Conservation (phyloP, 805 yeast species). For the Scheffersomyces spartinae region DNA sequence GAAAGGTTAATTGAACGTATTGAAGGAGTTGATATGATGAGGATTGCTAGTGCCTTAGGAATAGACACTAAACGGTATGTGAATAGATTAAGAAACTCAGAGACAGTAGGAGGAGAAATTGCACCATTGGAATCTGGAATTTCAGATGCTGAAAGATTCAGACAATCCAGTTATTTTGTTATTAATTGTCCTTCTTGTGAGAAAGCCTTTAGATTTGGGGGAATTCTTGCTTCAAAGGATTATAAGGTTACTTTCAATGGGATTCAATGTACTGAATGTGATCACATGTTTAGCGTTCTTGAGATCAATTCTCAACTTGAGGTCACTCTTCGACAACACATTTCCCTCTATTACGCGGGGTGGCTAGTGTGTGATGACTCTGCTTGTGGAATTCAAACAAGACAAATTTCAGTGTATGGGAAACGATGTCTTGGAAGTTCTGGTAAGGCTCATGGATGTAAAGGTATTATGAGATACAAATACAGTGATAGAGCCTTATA, state of each 20-base stretch:
- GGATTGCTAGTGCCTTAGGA: slow-evolving; percentile 70
- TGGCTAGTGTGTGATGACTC: slow-evolving; percentile 79
- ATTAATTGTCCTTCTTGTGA: slow-evolving; percentile 55
- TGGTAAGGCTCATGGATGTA: slow-evolving; percentile 53
- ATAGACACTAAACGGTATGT: slow-evolving; percentile 59
- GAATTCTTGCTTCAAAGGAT: slow-evolving; percentile 52
- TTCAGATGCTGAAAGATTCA: slow-evolving; percentile 74
- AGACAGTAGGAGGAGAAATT: slow-evolving; percentile 27
- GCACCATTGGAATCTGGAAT: slow-evolving; percentile 75
- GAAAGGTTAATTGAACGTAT: slow-evolving; percentile 77
- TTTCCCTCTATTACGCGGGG: slow-evolving; percentile 74
- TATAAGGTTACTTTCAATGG: slow-evolving; percentile 61
- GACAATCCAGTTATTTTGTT: slow-evolving; percentile 42
- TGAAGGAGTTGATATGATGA: slow-evolving; percentile 74
- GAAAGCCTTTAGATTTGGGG: slow-evolving; percentile 53
- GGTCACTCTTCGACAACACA: slow-evolving; percentile 51
- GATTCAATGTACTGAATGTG: slow-evolving; percentile 55
- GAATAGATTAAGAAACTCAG: slow-evolving; percentile 29
- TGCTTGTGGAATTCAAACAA: slow-evolving; percentile 67
- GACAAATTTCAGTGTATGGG: slow-evolving; percentile 86
- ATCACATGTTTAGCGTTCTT: slow-evolving; percentile 35
- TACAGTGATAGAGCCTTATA: slow-evolving; percentile 75
- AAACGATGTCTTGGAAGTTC: slow-evolving; percentile 63
- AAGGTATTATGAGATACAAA: slow-evolving; percentile 70
- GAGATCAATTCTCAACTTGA: slow-evolving; percentile 67